Conservation (phyloP, 208 protist species). For the Acanthamoeba rhysodes region DNA sequence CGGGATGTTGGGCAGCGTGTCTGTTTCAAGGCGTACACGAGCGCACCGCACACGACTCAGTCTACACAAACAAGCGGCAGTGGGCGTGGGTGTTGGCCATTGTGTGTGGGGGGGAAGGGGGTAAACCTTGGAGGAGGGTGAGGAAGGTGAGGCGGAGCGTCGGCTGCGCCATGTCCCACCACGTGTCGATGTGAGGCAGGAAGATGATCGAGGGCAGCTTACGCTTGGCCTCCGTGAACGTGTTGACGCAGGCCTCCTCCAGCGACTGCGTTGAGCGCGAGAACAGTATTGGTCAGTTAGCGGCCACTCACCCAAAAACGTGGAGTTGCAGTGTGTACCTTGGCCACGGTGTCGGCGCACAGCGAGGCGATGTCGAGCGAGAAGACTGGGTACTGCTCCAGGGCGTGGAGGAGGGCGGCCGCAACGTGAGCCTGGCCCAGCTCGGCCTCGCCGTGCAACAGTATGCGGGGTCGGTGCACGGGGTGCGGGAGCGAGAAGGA, state of each 20-base stretch:
- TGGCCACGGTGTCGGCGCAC: conserved; percentile 60
- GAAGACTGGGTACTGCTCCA: conserved; percentile 80
- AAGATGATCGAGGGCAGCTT: conserved; percentile 75
- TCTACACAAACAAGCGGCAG: background rate
- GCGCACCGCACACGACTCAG: background rate
- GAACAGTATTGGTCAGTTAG: background rate
- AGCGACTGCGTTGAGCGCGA: background rate
- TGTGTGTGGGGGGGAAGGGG: background rate
- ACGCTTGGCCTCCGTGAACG: conserved; percentile 66
- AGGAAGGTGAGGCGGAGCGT: conserved; percentile 66
- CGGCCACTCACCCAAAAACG: background rate
- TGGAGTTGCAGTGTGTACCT: background rate
- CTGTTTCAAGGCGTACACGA: background rate
- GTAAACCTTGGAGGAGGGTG: conserved; percentile 50
- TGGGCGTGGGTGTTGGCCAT: background rate
- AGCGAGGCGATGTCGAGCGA: conserved; percentile 73
- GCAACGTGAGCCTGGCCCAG: conserved; percentile 76
- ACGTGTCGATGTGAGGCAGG: conserved; percentile 68
- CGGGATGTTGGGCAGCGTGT: conserved; percentile 31
- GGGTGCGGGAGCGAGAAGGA: conserved; percentile 52
- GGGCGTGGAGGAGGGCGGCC: conserved; percentile 77
- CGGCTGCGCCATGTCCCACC: conserved; percentile 76
- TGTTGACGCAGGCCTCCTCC: conserved; percentile 74
- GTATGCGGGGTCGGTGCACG: conserved; percentile 60
- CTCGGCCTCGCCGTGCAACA: conserved; percentile 61